Conservation (phyloP, 305 asterid species). For the Stenogyne calaminthoides region DNA sequence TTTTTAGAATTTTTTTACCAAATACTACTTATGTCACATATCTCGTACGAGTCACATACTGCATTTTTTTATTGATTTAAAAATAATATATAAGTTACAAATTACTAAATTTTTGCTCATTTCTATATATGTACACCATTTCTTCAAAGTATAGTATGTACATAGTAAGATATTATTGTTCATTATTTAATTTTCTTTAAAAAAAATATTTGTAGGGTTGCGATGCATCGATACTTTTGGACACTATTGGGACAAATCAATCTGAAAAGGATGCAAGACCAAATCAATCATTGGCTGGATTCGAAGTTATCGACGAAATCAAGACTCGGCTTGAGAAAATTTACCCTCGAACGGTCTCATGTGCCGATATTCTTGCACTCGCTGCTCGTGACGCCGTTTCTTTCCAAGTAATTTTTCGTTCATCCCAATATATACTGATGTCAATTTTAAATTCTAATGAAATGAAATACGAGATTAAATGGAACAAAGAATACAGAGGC, state of each 20-base stretch:
- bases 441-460: too few species aligned
- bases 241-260: slow-evolving; percentile 35
- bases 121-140: too few species aligned
- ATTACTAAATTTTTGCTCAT: too few species aligned
- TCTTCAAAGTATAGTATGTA: not conserved
- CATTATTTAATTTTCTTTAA: not conserved
- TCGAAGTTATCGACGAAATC: slow-evolving; percentile 50
- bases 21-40: too few species aligned
- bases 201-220: slow-evolving; percentile 40
- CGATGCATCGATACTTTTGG: slow-evolving; percentile 52
- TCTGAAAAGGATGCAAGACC: slow-evolving; percentile 52
- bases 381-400: slow-evolving; percentile 61
- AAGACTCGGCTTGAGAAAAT: slow-evolving; percentile 32
- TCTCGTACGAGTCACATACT: too few species aligned
- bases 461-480: not conserved
- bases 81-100: too few species aligned
- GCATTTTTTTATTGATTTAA: too few species aligned
- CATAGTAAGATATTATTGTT: not conserved
- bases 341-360: slow-evolving; percentile 48
- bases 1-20: too few species aligned
- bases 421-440: not conserved
- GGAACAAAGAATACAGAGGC: too few species aligned
- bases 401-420: slow-evolving; percentile 27
- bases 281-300: slow-evolving; percentile 45
- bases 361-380: slow-evolving; percentile 58